Evolutionary conservation across 345 rosid genomes (phyloP), one percentile per base, ranked within the genome.

Genomic region (Euphorbia tirucalli): DNA sequence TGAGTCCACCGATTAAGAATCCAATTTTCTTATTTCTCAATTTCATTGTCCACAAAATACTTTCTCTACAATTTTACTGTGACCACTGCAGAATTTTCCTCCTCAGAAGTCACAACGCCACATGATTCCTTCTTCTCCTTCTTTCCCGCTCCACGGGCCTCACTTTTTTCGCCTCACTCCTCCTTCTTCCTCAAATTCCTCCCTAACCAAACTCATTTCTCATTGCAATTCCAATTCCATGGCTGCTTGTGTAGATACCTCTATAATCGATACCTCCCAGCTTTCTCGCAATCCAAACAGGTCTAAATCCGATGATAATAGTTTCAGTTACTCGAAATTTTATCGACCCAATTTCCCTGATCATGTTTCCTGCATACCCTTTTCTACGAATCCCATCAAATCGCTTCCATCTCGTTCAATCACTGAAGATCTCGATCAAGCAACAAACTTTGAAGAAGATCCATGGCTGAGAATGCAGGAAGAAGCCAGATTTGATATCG

Each of bases 221-320:
- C n/a, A n/a, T n/a, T n/a, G n/a, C n/a, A 46, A 16, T 19, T 59
- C 74, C 16, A 60, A 62, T 65, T 55, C 85, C 61, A 89, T 94
- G 98, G 90, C 95, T 24, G 68, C 96, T 59, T 92, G 98, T 69
- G 77, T 92, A 37, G 90, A 89, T 79, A n/a, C 74, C 89, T 64
- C 76, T n/a, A n/a, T n/a, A n/a, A n/a, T n/a, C n/a, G n/a, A 78
- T 0, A 68, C 69, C 54, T 71, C 87, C 16, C 86, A 80, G 32
- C 72, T 84, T 75, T 83, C 90, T 58, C 87, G 82, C 61, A 77
- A 78, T 25, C 82, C 87, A 0, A 73, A 69, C 82, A n/a, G 74
- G 64, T 63, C 90, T 59, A 77, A 76, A 35, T 66, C 88, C 60
- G 93, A 86, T 9, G 71, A 71, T 0, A 66, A 61, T 4, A 80